Evolutionary conservation across 1,139 yeast genomes (phyloP), one percentile per base, ranked within the genome.

Genomic region (Komagataea norvegica): DNA sequence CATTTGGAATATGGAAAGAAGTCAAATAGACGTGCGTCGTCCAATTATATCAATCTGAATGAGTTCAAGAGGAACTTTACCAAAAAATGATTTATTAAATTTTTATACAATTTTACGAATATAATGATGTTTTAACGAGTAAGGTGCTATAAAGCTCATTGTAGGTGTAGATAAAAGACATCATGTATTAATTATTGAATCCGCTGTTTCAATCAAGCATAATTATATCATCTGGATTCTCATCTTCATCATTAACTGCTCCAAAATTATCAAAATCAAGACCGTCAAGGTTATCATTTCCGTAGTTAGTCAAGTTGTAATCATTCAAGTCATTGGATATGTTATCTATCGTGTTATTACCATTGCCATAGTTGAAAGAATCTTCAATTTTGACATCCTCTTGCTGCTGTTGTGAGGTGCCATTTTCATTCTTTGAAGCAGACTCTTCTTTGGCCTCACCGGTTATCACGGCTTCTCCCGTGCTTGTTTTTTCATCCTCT

Each of bases 31-130:
- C 39, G 47, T 14, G 37, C 49, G 3, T 44, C 48, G 3, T 42
- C 47, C 8, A 47, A 47, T 22, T 47, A 47, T 25, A 46, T 47
- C 21, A 47, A 45, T 22, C 31, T 47, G 36, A 45, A 45, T 25
- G 49, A 47, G n/a, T 45, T 45, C 10, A 42, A 27, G 16, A 31
- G 34, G 24, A 28, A 22, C 6, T 8, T 11, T 13, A 27, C 15
- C 8, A 24, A 21, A 17, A 22, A 22, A 23, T 25, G 21, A 26
- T 21, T n/a, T n/a, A n/a, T n/a, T n/a, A n/a, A n/a, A n/a, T n/a
- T n/a, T n/a, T n/a, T n/a, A n/a, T n/a, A n/a, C n/a, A n/a, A n/a
- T n/a, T n/a, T n/a, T n/a, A n/a, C n/a, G n/a, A n/a, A n/a, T n/a
- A n/a, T n/a, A n/a, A n/a, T n/a, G n/a, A n/a, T n/a, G n/a, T n/a